Evolutionary conservation across 176 grass and related monocot genomes (phyloP).

Genomic region (Bolboschoenus planiculmis): DNA sequence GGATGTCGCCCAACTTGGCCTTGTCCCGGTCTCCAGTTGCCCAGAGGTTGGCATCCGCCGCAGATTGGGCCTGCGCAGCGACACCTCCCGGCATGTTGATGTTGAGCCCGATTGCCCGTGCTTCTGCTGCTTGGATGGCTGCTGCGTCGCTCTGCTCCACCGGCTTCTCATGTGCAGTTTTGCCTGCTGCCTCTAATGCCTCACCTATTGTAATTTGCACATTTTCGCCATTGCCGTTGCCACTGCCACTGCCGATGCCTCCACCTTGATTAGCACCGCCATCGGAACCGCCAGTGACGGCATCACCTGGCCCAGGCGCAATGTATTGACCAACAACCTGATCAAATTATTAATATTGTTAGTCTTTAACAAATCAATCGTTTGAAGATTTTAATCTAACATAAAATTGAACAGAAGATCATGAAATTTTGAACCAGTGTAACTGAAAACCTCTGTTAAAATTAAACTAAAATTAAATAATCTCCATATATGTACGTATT

Average conservation of each 20-base stretch:
- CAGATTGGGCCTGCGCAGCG: constrained; percentile 29
- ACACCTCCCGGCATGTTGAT: constrained; percentile 25
- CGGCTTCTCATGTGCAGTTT: background rate
- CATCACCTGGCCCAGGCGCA: background rate
- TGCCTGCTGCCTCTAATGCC: constrained; percentile 28
- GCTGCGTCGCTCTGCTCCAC: constrained; percentile 49
- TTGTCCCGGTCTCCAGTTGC: constrained; percentile 28
- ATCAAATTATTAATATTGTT: background rate
- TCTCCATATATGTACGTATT: background rate
- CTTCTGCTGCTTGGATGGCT: constrained; percentile 50
- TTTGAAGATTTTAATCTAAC: background rate
- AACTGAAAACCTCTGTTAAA: no score
- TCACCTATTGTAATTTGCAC: constrained; percentile 22
- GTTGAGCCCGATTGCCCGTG: constrained; percentile 27
- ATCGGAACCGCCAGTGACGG: background rate
- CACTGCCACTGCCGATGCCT: background rate
- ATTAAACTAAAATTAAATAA: background rate
- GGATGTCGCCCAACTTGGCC: constrained; percentile 47
- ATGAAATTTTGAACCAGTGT: no score
- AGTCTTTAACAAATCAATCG: background rate
- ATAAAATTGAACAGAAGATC: background rate
- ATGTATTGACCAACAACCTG: constrained; percentile 22
- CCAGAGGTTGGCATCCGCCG: constrained; percentile 31
- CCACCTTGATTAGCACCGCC: background rate
- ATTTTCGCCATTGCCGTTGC: background rate